phyloP scores from a whole-genome alignment of 345 rosid species.

The Syzygium jambos region DNA sequence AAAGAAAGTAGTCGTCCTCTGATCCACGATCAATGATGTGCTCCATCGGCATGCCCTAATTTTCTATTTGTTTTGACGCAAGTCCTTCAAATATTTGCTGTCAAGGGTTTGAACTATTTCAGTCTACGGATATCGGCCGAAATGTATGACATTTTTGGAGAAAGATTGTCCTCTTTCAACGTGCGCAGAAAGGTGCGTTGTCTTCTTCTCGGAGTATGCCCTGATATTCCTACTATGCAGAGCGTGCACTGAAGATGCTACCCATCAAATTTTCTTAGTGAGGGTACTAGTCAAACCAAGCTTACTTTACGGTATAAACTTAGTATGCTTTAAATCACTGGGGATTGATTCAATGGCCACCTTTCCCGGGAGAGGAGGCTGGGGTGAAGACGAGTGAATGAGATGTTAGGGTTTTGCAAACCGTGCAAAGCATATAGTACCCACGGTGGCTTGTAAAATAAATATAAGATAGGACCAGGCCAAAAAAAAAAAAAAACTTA shows the following conservation, averaged over 20 bases:
- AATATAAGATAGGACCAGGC: no score
- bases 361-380: no score
- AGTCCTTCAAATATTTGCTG: neutral
- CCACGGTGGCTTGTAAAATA: no score
- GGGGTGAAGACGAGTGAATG: no score
- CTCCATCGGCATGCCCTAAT: neutral
- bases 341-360: no score
- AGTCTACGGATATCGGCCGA: neutral
- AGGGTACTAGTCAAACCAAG: neutral
- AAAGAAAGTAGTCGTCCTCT: neutral
- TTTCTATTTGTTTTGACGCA: neutral
- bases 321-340: neutral
- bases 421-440: no score
- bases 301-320: neutral
- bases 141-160: neutral
- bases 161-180: neutral
- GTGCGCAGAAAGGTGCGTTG: neutral
- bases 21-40: neutral
- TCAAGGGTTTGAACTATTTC: neutral
- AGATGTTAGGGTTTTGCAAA: no score
- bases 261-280: neutral
- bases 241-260: neutral
- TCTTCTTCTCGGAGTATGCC: neutral
- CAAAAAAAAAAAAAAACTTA: neutral
- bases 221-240: neutral